Base-by-base conservation (phyloP, 345 rosid genomes). In the Clarkia xantiana region DNA sequence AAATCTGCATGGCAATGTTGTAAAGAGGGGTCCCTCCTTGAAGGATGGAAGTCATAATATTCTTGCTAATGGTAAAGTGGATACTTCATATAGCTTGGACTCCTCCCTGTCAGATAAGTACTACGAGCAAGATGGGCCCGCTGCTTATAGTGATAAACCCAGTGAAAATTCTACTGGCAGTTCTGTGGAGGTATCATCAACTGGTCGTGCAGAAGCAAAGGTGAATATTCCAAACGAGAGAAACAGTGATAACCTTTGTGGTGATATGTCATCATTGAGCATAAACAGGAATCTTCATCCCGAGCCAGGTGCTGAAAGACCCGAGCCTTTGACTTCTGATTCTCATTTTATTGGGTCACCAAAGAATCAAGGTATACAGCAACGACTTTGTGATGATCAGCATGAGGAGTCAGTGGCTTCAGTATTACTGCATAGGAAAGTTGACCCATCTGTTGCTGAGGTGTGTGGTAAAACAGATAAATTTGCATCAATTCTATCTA, bases 231-330 rank as follows among this genome's bases (percentile, higher is more conserved):
- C 45, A 17, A 11, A 14, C 20, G 60, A 65, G 52, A 47, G 16
- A 20, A 51, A 56, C 14, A 41, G 34, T 13, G 43, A 50, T 51
- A 54, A 51, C n/a, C 36, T 42, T 42, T 18, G 63, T 45, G 36
- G 49, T 57, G 72, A 54, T 40, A 40, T 66, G 58, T 64, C 77
- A 6, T 52, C 72, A 41, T 38, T 71, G 64, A 77, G 68, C 56
- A 57, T 72, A 53, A 67, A 60, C 44, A 59, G 53, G 47, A 60
- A 56, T 63, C 15, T 15, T 54, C 59, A 57, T 50, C 59, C 64
- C 45, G 81, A 75, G 47, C 10, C 51, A 58, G 69, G 62, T 56
- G 47, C 47, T 44, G 13, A 40, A 60, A 64, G 60, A 62, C 42
- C 66, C 42, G 53, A 47, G 47, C 52, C 60, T 59, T 47, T 55